Evolutionary conservation across 2,329 filamentous ascomycete genomes (phyloP), one percentile per base, ranked within the genome.

Genomic region (Sphaerulina populicola): DNA sequence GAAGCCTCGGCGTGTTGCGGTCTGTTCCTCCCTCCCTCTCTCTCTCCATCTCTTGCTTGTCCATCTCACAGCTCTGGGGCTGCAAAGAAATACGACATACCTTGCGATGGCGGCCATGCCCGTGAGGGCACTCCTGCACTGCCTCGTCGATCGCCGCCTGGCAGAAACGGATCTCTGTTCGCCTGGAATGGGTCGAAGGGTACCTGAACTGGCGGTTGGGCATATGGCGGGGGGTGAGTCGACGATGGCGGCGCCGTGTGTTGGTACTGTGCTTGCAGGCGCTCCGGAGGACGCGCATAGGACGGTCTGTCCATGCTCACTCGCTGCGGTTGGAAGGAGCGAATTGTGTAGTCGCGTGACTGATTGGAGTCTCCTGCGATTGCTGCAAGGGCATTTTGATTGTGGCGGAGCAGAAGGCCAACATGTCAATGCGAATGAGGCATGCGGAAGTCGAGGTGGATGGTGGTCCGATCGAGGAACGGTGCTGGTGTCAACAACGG

Each of bases 121-220:
- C 66, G 64, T 47, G 61, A 60, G 21, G 53, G 55, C 12, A 57
- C 53, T 39, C 69, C 71, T 55, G 72, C 68, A 59, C 72, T 73
- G 50, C 63, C 68, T 60, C 66, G 64, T 47, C 72, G 67, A 43
- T 68, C 67, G 37, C 47, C 53, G 23, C 64, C 61, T 5, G 71
- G 69, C 36, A 73, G 61, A 60, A 76, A 76, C 9, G 73, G 71
- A 57, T 76, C 73, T 64, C 71, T 69, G 51, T 67, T 70, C 23
- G 58, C 58, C 44, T 69, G 64, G 50, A 73, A 75, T 18, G 73
- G 71, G 57, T 76, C 74, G 62, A 71, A 74, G 41, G 73, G 71
- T 42, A 71, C 67, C 55, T 74, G 72, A 36, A 71, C 60, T 9
- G 71, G 68, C 35, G 71, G 65, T 30, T 68, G 65, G n/a, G 64